Conservation (phyloP, 768 basidiomycete genomes). For the Tylopilus vinaceipallidus region DNA sequence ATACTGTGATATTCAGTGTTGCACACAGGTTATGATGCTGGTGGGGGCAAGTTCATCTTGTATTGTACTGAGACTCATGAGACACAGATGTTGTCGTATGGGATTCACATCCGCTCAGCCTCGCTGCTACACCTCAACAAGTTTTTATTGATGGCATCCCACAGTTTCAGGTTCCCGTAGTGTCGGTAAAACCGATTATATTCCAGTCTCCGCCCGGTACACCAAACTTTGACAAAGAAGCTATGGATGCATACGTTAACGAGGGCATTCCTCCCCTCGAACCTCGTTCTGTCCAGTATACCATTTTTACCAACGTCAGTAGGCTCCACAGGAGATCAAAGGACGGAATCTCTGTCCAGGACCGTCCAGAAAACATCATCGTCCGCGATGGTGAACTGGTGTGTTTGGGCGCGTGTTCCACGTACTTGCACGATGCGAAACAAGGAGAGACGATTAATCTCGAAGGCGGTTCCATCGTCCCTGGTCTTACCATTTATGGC, state of each 20-base stretch:
- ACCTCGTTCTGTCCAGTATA: conserved; percentile 35
- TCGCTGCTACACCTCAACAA: conserved; percentile 72
- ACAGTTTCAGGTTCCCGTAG: conserved; percentile 56
- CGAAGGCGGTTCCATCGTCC: conserved; percentile 65
- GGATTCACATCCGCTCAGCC: conserved; percentile 71
- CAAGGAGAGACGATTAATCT: conserved; percentile 53
- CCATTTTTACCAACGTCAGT: conserved; percentile 67
- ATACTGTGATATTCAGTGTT: background rate
- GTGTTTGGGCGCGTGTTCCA: conserved; percentile 44
- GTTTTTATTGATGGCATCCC: conserved; percentile 86
- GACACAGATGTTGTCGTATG: conserved; percentile 63
- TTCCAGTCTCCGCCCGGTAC: conserved; percentile 52
- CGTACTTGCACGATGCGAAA: conserved; percentile 13
- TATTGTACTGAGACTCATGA: background rate
- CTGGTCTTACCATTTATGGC: conserved; percentile 72
- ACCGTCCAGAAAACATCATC: conserved; percentile 29
- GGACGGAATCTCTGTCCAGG: conserved; percentile 25
- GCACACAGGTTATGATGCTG: conserved; percentile 44
- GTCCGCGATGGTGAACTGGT: conserved; percentile 51
- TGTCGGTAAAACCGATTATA: conserved; percentile 35
- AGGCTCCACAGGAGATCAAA: conserved; percentile 39
- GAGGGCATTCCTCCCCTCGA: conserved; percentile 76
- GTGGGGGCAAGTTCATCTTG: conserved; percentile 14
- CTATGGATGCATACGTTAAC: conserved; percentile 53
- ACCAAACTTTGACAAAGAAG: conserved; percentile 72